Evolutionary conservation across 345 rosid species (phyloP).

Genomic region (Turritis glabra): DNA sequence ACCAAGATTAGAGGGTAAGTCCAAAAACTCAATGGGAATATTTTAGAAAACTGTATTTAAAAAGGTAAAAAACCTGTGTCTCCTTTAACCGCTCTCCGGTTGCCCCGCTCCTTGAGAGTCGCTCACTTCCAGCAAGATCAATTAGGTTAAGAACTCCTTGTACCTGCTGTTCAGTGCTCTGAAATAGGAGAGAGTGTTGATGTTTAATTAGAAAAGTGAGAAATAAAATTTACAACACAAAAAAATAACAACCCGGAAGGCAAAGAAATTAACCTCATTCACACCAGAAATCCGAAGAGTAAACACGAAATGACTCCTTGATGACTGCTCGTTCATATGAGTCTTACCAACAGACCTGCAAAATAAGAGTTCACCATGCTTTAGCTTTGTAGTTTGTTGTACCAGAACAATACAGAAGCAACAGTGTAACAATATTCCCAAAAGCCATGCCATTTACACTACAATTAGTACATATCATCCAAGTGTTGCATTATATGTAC

Average conservation of each 20-base stretch:
- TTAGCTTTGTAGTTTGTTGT: not conserved
- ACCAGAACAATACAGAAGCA: not conserved
- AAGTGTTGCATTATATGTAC: too few relatives aligned
- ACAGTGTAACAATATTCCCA: not conserved
- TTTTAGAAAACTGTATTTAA: not conserved
- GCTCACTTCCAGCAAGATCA: conserved; percentile 97
- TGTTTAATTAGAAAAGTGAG: not conserved
- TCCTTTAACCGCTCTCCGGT: conserved; percentile 93
- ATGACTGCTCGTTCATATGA: conserved; percentile 82
- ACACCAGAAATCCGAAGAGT: conserved; percentile 80
- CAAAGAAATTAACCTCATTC: conserved; percentile 61
- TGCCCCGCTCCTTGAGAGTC: conserved; percentile 86
- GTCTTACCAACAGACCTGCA: conserved; percentile 89
- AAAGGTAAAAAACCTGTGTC: conserved; percentile 63
- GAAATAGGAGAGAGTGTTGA: conserved; percentile 23
- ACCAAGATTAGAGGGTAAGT: conserved; percentile 10
- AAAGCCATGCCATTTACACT: not conserved
- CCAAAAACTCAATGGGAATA: not conserved
- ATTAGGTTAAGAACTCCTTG: conserved; percentile 92
- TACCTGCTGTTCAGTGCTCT: conserved; percentile 91
- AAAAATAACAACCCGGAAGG: not conserved
- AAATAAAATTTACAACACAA: not conserved
- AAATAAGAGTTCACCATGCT: conserved; percentile 3
- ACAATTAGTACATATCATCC: too few relatives aligned
- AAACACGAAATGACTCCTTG: conserved; percentile 85